Evolutionary conservation across 1,284 basidiomycete species (phyloP), one percentile per base, ranked within the genome.

Genomic region (Pseudozyma sp.): DNA sequence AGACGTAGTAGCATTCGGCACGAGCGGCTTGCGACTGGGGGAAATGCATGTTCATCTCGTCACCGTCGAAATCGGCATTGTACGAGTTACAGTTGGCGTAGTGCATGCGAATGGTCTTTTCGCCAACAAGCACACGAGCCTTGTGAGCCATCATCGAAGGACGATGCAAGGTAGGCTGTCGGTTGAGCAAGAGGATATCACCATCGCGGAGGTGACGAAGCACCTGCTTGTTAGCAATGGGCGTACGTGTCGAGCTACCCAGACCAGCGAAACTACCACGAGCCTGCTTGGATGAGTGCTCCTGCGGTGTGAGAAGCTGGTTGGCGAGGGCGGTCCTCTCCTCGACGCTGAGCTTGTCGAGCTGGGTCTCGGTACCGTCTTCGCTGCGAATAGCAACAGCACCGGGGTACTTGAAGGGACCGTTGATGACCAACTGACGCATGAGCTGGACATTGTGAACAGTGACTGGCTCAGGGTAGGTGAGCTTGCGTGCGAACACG

Each of bases 71-170:
- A 87, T 99, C 97, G 85, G 97, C 97, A 83, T 99, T 99, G 86
- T 99, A 99, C 6, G 96, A 98, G 86, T 98, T 98, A 87, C 97
- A 99, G 85, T 99, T 99, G 52, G 97, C 97, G 84, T 99, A 99
- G 88, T 99, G 97, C 96, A 99, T 97, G 36, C 97, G 91, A 85
- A 99, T 99, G 1, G 97, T 99, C 88, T 97, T 97, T 87, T 99
- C 97, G 51, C 96, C 97, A 68, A 91, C 90, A 70, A 99, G 86
- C 16, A 99, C 93, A 71, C 92, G 91, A 25, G 96, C 97, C 78
- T 91, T 92, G 86, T 99, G 97, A 11, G 92, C 93, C 97, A 99
- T 99, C 96, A 99, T 99, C 88, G 93, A 95, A n/a, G 97, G 96
- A 86, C 99, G 99, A 86, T 99, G 97, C 65, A 99, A 88, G 1